Evolutionary conservation across 768 basidiomycete genomes (phyloP).

Genomic region (Galerina marginata): DNA sequence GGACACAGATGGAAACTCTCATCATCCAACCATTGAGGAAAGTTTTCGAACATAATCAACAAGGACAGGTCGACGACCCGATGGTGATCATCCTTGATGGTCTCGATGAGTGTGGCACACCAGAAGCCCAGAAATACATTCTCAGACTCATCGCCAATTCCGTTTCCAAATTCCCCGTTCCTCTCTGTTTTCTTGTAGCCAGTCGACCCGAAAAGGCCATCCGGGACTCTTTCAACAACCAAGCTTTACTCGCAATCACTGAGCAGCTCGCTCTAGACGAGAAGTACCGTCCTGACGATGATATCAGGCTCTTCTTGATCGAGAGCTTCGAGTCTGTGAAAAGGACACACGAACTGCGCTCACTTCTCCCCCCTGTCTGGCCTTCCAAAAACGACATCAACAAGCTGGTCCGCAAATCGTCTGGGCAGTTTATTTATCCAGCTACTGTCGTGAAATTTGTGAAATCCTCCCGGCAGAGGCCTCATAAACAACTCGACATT

Average conservation of each 20-base stretch:
- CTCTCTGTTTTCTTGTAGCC: slow-evolving; percentile 10
- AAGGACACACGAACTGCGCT: neutral
- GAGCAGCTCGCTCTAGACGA: slow-evolving; percentile 6
- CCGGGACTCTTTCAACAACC: neutral
- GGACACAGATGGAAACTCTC: slow-evolving; percentile 10
- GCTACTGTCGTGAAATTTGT: slow-evolving; percentile 14
- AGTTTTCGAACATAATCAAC: neutral
- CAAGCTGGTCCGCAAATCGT: slow-evolving; percentile 7
- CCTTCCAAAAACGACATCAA: slow-evolving; percentile 1
- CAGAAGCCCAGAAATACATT: slow-evolving; percentile 6
- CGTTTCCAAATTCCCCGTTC: neutral
- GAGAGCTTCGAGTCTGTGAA: neutral
- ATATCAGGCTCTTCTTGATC: slow-evolving; percentile 5
- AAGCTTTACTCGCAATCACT: neutral
- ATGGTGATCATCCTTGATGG: slow-evolving; percentile 22
- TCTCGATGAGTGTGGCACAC: slow-evolving; percentile 21
- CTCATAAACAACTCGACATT: neutral
- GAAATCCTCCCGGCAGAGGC: neutral
- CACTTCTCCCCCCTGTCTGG: neutral
- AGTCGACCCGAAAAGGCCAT: slow-evolving; percentile 15
- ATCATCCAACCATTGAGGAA: slow-evolving; percentile 5
- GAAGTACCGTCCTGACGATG: slow-evolving; percentile 4
- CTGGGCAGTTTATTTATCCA: slow-evolving; percentile 20
- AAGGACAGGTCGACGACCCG: neutral
- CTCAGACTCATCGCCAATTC: neutral